These are phyloP conservation scores for Salmacisia buchloeana DNA, from an alignment of 1,284 basidiomycete species.

Conservation along the genomic window DNA sequence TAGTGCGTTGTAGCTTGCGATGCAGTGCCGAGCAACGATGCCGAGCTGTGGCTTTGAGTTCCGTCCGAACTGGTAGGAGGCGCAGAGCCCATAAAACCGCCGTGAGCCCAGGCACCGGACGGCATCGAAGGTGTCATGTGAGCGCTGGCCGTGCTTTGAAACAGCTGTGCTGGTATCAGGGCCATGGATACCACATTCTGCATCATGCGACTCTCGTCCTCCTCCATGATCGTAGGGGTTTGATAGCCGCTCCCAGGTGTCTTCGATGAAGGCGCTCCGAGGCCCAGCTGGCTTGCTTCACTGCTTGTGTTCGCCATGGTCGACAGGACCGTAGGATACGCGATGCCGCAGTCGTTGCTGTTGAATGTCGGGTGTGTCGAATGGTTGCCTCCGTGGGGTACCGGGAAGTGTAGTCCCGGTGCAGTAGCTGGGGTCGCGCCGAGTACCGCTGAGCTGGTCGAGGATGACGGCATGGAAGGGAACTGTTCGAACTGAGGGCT, in stretches of 20 bases:
- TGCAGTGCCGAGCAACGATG: not conserved
- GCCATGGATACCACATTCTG: not conserved
- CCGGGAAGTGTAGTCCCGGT: not conserved
- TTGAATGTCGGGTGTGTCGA: not conserved
- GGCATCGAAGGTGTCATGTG: not conserved
- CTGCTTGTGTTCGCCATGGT: not conserved
- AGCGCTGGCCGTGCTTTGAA: not conserved
- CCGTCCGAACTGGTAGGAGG: slow-evolving; percentile 16
- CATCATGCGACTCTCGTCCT: slow-evolving; percentile 27
- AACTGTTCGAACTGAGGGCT: slow-evolving; percentile 4
- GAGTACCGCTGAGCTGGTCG: not conserved
- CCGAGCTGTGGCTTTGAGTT: not conserved
- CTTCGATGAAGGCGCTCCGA: not conserved
- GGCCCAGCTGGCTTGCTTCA: not conserved
- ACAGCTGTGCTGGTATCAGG: not conserved
- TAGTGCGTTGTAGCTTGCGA: no score
- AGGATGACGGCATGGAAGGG: not conserved
- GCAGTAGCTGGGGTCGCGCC: not conserved
- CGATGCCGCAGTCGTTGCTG: not conserved
- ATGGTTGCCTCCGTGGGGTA: not conserved
- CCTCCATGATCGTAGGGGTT: slow-evolving; percentile 42
- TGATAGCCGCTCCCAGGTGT: slow-evolving; percentile 22
- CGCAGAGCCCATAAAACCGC: not conserved
- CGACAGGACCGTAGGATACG: not conserved
- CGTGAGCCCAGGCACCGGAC: not conserved